Percentiles rank a stretch among this genome's conserved stretches.
phyloP scores from a whole-genome alignment of 768 basidiomycete species.

The button mushroom (Agaricus bisporus) region DNA sequence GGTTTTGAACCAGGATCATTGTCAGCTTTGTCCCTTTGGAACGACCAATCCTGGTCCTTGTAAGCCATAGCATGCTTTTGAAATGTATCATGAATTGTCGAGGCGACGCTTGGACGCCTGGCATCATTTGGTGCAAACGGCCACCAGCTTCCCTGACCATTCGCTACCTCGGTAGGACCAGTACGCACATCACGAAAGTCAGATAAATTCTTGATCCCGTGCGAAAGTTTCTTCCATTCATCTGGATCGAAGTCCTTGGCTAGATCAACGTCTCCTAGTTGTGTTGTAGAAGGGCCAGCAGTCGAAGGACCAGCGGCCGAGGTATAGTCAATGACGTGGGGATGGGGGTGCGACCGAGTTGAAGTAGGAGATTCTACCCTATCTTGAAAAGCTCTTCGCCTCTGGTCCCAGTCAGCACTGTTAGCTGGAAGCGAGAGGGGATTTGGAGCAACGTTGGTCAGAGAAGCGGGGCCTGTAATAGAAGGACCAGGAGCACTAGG shows the following conservation, averaged over 20 bases:
- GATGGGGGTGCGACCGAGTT: neutral
- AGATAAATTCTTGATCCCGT: conserved; percentile 17
- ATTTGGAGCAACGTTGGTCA: conserved; percentile 10
- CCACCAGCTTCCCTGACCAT: neutral
- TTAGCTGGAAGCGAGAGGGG: conserved; percentile 43
- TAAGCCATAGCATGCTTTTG: conserved; percentile 8
- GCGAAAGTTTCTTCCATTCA: conserved; percentile 16
- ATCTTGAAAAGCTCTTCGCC: conserved; percentile 29
- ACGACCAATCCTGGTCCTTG: conserved; percentile 21
- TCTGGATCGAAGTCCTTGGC: conserved; percentile 40
- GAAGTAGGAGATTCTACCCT: conserved; percentile 16
- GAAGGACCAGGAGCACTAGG: conserved; percentile 4
- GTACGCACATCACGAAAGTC: conserved; percentile 12
- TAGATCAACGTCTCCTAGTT: conserved; percentile 7
- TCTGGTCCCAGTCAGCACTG: conserved; percentile 53
- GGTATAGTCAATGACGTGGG: conserved; percentile 2
- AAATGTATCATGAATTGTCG: conserved; percentile 10
- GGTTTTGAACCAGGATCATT: neutral
- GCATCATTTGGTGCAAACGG: conserved; percentile 2
- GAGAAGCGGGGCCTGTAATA: conserved; percentile 16
- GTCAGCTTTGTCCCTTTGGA: conserved; percentile 17
- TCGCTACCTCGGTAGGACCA: neutral
- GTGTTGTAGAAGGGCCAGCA: conserved; percentile 1
- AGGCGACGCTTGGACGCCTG: conserved; percentile 10
- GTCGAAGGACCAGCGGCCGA: conserved; percentile 2